Base-by-base conservation (phyloP, 768 basidiomycete genomes). In the Sistotremastrum suecicum region DNA sequence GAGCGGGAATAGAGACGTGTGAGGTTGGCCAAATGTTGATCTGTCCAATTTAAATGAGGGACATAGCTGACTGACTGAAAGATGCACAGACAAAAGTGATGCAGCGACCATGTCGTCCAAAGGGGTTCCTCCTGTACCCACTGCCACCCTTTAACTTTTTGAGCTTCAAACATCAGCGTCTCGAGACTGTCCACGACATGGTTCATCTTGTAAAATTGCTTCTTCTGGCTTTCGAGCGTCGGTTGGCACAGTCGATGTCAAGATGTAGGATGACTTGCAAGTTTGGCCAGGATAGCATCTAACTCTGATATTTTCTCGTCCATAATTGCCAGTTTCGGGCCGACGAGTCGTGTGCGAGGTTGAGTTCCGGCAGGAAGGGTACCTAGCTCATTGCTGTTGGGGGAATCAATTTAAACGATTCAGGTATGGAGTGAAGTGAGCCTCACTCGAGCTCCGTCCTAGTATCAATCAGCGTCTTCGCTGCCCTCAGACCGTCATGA, bases 371-470 rank as follows among this genome's bases (percentile, higher is more conserved):
- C 49, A 5, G 76, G 72, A 9, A 78, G 58, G 20, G 75, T 56
- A 36, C 74, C 67, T 5, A 89, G 65, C 34, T 68, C 67, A 58
- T 89, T 88, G 54, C 83, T 6, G 36, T 40, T n/a, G 34, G 5
- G 33, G 36, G 10, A n/a, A 37, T 42, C 8, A n/a, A 12, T 34
- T 46, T 45, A 6, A 31, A 9, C 20, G 12, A 28, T 31, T 32
- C 32, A 4, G 20, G 6, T 7, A 11, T 41, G 28, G 39, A 37
- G 12, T 5, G 38, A 31, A 38, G 40, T 46, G 45, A 39, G 39
- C 67, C 79, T 54, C 64, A 91, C 89, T 88, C 82, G 50, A 94
- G 70, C 56, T 88, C 84, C 10, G 89, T 94, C 12, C 84, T 70
- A 11, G 82, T 64, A 55, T 92, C 85, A 2, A 87, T 71, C 34